Conservation (phyloP, 1,139 yeast genomes). For the Yamadazyma friedrichii region DNA sequence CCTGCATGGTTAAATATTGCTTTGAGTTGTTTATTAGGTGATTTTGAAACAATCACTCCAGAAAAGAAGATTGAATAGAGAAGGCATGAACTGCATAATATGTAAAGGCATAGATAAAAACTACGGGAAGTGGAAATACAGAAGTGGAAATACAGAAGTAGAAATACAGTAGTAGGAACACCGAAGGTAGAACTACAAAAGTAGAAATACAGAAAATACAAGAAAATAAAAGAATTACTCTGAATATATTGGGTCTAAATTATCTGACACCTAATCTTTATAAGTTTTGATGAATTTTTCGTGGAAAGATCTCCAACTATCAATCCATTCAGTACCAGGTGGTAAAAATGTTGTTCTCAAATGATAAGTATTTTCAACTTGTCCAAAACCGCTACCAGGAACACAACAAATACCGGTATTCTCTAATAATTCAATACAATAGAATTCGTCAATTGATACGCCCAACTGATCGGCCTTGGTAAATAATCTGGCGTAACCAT, state of each 20-base stretch:
- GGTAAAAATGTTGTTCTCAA: constrained; percentile 95
- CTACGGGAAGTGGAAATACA: too few species aligned
- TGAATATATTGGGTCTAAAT: too few species aligned
- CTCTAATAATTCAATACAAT: constrained; percentile 80
- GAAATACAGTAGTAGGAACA: background rate
- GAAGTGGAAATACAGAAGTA: background rate
- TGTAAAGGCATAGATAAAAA: background rate
- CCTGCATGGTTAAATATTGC: constrained; percentile 73
- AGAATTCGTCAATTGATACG: constrained; percentile 76
- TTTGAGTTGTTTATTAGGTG: constrained; percentile 29
- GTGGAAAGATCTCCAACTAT: constrained; percentile 76
- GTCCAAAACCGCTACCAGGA: constrained; percentile 98
- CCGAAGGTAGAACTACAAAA: background rate
- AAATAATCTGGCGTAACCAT: constrained; percentile 49
- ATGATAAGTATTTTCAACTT: constrained; percentile 82
- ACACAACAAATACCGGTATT: constrained; percentile 95
- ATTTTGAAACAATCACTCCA: constrained; percentile 16
- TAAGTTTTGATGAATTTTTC: constrained; percentile 62
- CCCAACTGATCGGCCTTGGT: constrained; percentile 56
- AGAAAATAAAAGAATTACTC: too few species aligned
- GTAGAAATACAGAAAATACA: background rate
- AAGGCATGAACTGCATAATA: background rate
- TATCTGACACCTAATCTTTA: constrained; percentile 12
- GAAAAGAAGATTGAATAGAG: constrained; percentile 13
- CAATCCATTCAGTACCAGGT: constrained; percentile 89